Conservation (phyloP, 169 alveolate genomes). For the Eimeria necatrix region DNA sequence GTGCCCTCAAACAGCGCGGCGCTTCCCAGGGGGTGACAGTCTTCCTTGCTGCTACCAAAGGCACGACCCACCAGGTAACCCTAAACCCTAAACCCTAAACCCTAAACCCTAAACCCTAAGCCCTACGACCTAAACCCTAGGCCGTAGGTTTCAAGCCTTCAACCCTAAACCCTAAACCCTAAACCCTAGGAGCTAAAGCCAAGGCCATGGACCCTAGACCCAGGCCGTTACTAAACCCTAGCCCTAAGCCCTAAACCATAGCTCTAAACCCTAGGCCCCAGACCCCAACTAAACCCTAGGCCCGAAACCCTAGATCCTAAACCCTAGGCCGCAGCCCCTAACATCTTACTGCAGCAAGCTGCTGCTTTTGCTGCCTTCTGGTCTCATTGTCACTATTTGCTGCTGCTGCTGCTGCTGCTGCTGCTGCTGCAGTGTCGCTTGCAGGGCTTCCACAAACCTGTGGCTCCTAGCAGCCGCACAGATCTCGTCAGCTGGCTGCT, state of each 20-base stretch:
- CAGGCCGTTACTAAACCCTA: too few relatives aligned
- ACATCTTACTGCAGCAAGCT: neutral
- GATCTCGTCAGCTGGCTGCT: constrained; percentile 12
- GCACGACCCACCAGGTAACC: neutral
- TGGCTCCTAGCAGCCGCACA: constrained; percentile 20
- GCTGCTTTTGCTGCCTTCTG: neutral
- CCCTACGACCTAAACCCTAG: neutral
- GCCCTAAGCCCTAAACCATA: neutral
- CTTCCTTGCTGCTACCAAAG: neutral
- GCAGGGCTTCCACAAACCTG: neutral
- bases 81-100: constrained; percentile 2
- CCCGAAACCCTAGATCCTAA: too few relatives aligned
- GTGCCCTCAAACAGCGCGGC: neutral
- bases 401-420: constrained; percentile 29
- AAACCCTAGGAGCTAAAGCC: neutral
- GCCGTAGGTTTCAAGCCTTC: too few relatives aligned
- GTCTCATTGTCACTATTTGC: neutral
- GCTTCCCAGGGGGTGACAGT: neutral
- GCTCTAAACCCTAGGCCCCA: too few relatives aligned
- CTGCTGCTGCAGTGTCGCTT: constrained; percentile 40
- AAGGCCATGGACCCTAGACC: neutral
- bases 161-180: neutral
- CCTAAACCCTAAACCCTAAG: neutral
- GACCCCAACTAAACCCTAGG: neutral
- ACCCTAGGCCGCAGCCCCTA: neutral